Evolutionary conservation across 2,329 filamentous ascomycete species (phyloP).

Genomic region (Daldinia eschscholtzii): DNA sequence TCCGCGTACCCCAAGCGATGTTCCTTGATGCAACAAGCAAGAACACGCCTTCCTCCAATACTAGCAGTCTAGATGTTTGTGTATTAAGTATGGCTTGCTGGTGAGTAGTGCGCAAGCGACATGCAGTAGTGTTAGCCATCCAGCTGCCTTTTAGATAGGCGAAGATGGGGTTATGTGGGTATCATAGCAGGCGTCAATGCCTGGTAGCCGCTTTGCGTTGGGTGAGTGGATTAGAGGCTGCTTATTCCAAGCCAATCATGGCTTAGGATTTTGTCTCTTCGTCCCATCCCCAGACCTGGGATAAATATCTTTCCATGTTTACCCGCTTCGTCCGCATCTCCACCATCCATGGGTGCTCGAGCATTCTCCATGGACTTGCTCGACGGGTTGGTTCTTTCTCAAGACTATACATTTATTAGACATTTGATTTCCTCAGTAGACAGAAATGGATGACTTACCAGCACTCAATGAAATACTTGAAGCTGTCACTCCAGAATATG

Average conservation of each 20-base stretch:
- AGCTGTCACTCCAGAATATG: slow-evolving; percentile 95
- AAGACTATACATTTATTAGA: slow-evolving; percentile 68
- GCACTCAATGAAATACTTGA: slow-evolving; percentile 99
- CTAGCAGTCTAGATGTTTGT: slow-evolving; percentile 28
- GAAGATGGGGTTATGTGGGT: slow-evolving; percentile 12
- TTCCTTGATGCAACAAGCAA: slow-evolving; percentile 10
- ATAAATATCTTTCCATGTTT: slow-evolving; percentile 95
- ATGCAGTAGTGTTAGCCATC: slow-evolving; percentile 3
- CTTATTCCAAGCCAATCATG: slow-evolving; percentile 10
- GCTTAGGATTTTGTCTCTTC: slow-evolving; percentile 58
- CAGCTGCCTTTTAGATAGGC: slow-evolving; percentile 12
- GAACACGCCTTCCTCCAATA: background rate
- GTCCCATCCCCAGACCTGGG: slow-evolving; percentile 97
- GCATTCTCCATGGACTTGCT: slow-evolving; percentile 97
- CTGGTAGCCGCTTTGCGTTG: background rate
- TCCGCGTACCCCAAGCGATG: slow-evolving; percentile 36
- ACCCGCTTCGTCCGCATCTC: slow-evolving; percentile 97
- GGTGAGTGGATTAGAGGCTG: background rate
- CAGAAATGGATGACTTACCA: slow-evolving; percentile 75
- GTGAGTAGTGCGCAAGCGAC: slow-evolving; percentile 16
- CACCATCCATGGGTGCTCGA: slow-evolving; percentile 98
- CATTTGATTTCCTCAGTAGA: slow-evolving; percentile 15
- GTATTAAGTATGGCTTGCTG: slow-evolving; percentile 24
- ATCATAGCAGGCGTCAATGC: slow-evolving; percentile 13
- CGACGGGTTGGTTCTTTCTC: slow-evolving; percentile 91